These are phyloP conservation scores for Sugiyamaella neomexicana DNA, from an alignment of 1,139 yeast genomes.

Conservation along the genomic window DNA sequence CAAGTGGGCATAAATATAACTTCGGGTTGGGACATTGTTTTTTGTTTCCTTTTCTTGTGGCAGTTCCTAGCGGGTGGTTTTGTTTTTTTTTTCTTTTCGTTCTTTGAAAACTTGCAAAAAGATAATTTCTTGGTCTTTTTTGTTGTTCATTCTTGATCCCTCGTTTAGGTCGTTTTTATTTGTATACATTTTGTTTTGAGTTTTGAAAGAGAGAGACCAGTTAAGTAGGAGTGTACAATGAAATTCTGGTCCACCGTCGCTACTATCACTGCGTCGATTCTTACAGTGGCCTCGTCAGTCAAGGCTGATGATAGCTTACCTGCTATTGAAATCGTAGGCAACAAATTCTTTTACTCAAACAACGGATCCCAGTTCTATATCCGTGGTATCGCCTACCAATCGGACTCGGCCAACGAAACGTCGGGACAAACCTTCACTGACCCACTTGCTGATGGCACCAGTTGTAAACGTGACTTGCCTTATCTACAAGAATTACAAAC, in stretches of 20 bases:
- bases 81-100: neutral
- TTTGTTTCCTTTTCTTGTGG: neutral
- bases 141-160: slow-evolving; percentile 3
- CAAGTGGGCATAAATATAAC: neutral
- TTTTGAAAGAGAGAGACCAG: too few relatives aligned
- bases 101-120: neutral
- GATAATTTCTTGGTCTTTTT: neutral
- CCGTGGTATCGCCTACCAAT: slow-evolving; percentile 79
- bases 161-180: slow-evolving; percentile 7
- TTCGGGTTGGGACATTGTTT: neutral
- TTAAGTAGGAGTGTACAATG: too few relatives aligned
- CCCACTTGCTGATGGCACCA: slow-evolving; percentile 66
- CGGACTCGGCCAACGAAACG: slow-evolving; percentile 47
- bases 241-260: slow-evolving; percentile 23
- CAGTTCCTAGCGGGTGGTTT: neutral
- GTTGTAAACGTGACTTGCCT: slow-evolving; percentile 76
- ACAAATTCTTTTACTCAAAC: slow-evolving; percentile 72
- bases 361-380: slow-evolving; percentile 83
- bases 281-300: slow-evolving; percentile 27
- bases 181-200: too few relatives aligned
- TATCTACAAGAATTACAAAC: slow-evolving; percentile 69
- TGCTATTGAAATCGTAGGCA: slow-evolving; percentile 43
- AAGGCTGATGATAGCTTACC: slow-evolving; percentile 33
- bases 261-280: slow-evolving; percentile 21
- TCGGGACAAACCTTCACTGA: slow-evolving; percentile 51